These are phyloP conservation scores for Sungouiella blattae DNA, from an alignment of 805 yeast species.

Conservation along the genomic window DNA sequence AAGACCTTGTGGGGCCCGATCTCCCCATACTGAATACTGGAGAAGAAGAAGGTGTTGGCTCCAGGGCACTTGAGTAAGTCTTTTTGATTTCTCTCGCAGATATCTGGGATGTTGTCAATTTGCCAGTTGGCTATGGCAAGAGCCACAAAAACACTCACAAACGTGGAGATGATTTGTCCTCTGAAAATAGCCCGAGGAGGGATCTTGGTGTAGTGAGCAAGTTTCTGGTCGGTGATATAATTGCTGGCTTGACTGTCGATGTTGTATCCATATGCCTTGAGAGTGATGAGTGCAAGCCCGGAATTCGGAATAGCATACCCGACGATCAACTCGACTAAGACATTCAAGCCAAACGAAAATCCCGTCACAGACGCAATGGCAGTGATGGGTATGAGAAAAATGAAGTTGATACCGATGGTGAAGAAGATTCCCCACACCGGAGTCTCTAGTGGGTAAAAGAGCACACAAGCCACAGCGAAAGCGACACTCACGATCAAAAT, in stretches of 20 bases:
- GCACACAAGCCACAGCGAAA: slow-evolving; percentile 42
- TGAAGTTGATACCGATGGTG: slow-evolving; percentile 50
- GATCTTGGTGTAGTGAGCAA: slow-evolving; percentile 25
- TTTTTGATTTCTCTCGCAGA: slow-evolving; percentile 35
- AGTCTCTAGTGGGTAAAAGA: slow-evolving; percentile 49
- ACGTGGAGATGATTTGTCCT: slow-evolving; percentile 40
- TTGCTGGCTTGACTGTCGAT: slow-evolving; percentile 63
- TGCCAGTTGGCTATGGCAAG: slow-evolving; percentile 40
- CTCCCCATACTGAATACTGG: slow-evolving; percentile 54
- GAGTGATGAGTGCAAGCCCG: slow-evolving; percentile 57
- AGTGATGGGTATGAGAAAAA: slow-evolving; percentile 59
- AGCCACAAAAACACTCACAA: slow-evolving; percentile 32
- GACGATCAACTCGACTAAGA: slow-evolving; percentile 58
- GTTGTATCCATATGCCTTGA: slow-evolving; percentile 52
- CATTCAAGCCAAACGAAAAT: slow-evolving; percentile 55
- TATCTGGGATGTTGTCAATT: slow-evolving; percentile 29
- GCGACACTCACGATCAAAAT: slow-evolving; percentile 45
- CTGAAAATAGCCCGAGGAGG: slow-evolving; percentile 24
- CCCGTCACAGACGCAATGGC: slow-evolving; percentile 63
- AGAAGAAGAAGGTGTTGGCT: slow-evolving; percentile 47
- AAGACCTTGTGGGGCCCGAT: slow-evolving; percentile 60
- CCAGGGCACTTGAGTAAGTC: slow-evolving; percentile 40
- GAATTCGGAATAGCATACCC: slow-evolving; percentile 66
- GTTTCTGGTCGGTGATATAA: slow-evolving; percentile 34
- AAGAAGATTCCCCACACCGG: slow-evolving; percentile 64